Percentiles rank a stretch among this genome's conserved stretches.
Evolutionary conservation across 768 basidiomycete genomes (phyloP).

Genomic region (Brasilioporus rufonigricans): DNA sequence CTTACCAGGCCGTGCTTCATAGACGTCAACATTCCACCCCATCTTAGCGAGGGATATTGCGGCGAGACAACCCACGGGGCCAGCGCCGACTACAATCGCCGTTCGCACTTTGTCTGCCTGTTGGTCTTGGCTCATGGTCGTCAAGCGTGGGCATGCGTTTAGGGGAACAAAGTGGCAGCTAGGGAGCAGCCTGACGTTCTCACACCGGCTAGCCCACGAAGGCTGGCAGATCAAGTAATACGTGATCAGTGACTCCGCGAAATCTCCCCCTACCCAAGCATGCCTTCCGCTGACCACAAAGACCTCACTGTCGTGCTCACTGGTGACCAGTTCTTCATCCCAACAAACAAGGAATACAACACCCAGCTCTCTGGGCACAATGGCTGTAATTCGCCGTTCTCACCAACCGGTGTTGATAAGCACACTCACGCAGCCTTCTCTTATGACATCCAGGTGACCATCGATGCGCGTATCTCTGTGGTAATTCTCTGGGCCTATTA

Average conservation of each 20-base stretch:
- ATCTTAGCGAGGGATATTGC: slow-evolving; percentile 82
- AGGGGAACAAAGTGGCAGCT: background rate
- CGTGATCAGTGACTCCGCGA: slow-evolving; percentile 5
- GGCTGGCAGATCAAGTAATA: slow-evolving; percentile 14
- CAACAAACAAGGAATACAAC: slow-evolving; percentile 51
- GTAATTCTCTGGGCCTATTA: slow-evolving; percentile 89
- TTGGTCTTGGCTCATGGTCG: slow-evolving; percentile 14
- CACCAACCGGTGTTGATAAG: background rate
- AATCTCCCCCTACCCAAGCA: slow-evolving; percentile 5
- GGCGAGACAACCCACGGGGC: slow-evolving; percentile 91
- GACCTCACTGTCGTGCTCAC: slow-evolving; percentile 35
- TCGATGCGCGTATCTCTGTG: slow-evolving; percentile 83
- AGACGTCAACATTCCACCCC: slow-evolving; percentile 82
- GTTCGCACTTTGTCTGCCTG: slow-evolving; percentile 31
- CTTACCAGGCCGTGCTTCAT: slow-evolving; percentile 77
- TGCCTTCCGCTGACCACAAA: slow-evolving; percentile 13
- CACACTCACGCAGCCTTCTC: slow-evolving; percentile 14
- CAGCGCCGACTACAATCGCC: slow-evolving; percentile 79
- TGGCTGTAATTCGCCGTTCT: slow-evolving; percentile 34
- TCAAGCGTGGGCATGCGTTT: background rate
- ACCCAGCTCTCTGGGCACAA: slow-evolving; percentile 37
- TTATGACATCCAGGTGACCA: slow-evolving; percentile 37
- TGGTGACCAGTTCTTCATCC: slow-evolving; percentile 54
- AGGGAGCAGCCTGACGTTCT: background rate
- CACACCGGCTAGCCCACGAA: slow-evolving; percentile 13